phyloP scores from a whole-genome alignment of 495 filamentous ascomycete genomes.

The Penicillium roqueforti region DNA sequence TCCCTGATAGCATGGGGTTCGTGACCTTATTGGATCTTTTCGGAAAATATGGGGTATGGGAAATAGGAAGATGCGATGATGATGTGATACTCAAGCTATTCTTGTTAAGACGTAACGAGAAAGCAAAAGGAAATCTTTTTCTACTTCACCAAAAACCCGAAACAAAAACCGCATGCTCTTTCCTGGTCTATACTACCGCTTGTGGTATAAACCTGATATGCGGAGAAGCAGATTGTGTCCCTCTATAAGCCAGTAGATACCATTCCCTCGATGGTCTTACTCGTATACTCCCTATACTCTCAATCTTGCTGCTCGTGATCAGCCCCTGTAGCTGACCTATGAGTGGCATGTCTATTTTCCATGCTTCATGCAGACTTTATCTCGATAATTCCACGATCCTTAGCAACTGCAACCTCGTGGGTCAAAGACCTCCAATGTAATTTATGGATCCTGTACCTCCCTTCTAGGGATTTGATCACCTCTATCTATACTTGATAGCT shows the following conservation, averaged over 20 bases:
- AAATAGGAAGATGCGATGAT: constrained; percentile 33
- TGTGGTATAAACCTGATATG: background rate
- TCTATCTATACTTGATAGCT: background rate
- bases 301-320: background rate
- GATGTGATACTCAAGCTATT: constrained; percentile 36
- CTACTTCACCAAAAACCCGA: constrained; percentile 18
- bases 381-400: background rate
- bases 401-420: background rate
- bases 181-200: background rate
- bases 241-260: background rate
- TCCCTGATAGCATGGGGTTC: constrained; percentile 19
- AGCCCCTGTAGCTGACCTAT: too few species aligned
- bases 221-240: background rate
- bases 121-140: constrained; percentile 33
- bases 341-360: too few species aligned
- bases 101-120: constrained; percentile 32
- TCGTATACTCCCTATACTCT: background rate
- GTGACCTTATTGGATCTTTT: constrained; percentile 19
- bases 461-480: constrained; percentile 2
- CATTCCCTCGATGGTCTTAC: background rate
- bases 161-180: constrained; percentile 11
- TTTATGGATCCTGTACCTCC: constrained; percentile 6
- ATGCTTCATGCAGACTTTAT: background rate
- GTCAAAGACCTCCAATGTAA: background rate
- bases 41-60: constrained; percentile 18